Base-by-base conservation (phyloP, 176 grass and related monocot genomes). In the Oryza nivara region DNA sequence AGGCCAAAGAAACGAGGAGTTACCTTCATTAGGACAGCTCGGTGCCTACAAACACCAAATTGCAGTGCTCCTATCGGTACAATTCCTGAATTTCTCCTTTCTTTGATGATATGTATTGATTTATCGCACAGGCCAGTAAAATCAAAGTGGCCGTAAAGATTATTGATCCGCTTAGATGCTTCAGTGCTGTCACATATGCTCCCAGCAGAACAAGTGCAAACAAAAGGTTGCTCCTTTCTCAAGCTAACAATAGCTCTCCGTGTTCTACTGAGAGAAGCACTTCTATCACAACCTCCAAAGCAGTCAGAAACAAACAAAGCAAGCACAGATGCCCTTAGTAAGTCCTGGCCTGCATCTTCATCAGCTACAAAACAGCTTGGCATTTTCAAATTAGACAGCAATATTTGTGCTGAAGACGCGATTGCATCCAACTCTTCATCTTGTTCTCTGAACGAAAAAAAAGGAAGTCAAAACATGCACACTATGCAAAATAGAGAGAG, bases 21-120 rank as follows among this genome's bases (percentile, higher is more conserved):
- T 88, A 96, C 96, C 96, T 99, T 99, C 96, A 99, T 94, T 79
- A 99, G 74, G 73, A 96, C 93, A 84, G 96, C 93, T 90, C 96
- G 87, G 77, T 99, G 96, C 83, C 96, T 89, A 91, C 96, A 99
- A 80, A 99, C 89, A 90, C 96, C 96, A 8, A 99, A 89, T 65
- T 88, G 91, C 58, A 99, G 72, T 61, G 82, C 81, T 48, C 96
- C 96, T 83, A 99, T 92, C 65, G 93, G 96, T 77, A 99, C 96
- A 65, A 99, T 89, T 68, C 91, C 94, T 2, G 93, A 99, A 74
- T 99, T 99, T 51, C 70, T 94, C 52, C 77, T 93, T 75, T 91
- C 89, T 81, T 99, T 99, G 44, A 99, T 99, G 56, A 94, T 85
- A 61, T 82, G 85, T 80, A 99, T 86, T 64, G 93, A 96, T 68